Evolutionary conservation across 2,329 filamentous ascomycete genomes (phyloP), one percentile per base, ranked within the genome.

Genomic region (Chaetothyriales sp.): DNA sequence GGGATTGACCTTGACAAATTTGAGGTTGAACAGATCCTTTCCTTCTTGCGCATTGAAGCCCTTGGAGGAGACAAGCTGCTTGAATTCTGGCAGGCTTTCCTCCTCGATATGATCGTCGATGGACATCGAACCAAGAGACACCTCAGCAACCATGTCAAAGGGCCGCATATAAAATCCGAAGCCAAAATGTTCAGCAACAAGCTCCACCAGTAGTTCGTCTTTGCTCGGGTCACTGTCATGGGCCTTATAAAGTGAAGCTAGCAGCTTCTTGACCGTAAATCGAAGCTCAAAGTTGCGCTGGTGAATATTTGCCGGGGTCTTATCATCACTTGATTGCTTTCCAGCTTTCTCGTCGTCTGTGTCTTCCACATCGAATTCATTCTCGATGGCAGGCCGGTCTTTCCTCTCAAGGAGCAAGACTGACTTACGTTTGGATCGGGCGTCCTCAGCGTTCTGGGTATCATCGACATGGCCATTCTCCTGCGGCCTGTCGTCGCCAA

Each of bases 201-300:
- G 71, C 62, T 96, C 90, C 1, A 94, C 90, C 7, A 99, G 73
- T 1, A 98, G 72, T 49, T 84, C 74, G 60, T 98, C 93, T 0
- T 81, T 77, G 55, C 81, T 81, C 32, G 57, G 49, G 46, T 81
- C 80, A 58, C 90, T 82, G 0, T 85, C 79, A 60, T 95, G 88
- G 51, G 89, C 87, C 56, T 82, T 80, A 66, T 86, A 98, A 1
- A 99, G 73, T 0, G 92, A 96, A 1, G 92, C 92, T 66, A 93
- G 89, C 45, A 99, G 76, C 54, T 84, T 87, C 61, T 95, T 92
- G 36, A 98, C 92, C 7, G 86, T 88, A 66, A 99, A 98, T 58
- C 89, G 93, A 70, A 98, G 86, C 64, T 98, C 88, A 59, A 99
- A 96, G 56, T 84, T 90, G 44, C 86, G 83, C 61, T 95, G 89